Base-by-base conservation (phyloP, 371 early-diverging fungal genomes). In the Apophysomyces trapeziformis region DNA sequence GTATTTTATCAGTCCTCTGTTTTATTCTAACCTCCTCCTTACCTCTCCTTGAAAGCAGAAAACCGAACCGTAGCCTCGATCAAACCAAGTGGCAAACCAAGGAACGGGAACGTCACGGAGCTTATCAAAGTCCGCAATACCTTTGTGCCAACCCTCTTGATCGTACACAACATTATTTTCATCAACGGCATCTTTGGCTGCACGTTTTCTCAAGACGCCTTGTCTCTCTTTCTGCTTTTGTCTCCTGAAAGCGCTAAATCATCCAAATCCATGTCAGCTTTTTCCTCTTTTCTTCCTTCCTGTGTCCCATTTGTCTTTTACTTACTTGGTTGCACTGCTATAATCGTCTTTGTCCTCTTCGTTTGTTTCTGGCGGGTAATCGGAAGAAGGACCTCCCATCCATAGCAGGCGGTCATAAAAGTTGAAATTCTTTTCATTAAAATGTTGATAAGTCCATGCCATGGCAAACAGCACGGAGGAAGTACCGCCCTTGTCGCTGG, bases 401-500 rank as follows among this genome's bases (percentile, higher is more conserved):
- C 90, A 90, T 57, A 89, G 85, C 39, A 83, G 66, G 11, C 69
- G 64, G 38, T 89, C 90, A 47, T 77, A 74, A 16, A 65, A 69
- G 59, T 82, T 72, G 67, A 85, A 88, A n/a, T 65, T 66, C 3
- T 67, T 68, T 26, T 73, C 72, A 1, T 76, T 81, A 38, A 86
- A 75, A 46, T 69, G 58, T 59, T 90, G 85, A 57, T 83, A 88
- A 0, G 82, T 80, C 87, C 87, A 90, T 8, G 83, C 88, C 14
- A 84, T 87, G 0, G 81, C 90, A 72, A 89, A 90, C 14, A 90
- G 35, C 35, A 87, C 89, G 7, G 79, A 76, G 1, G 86, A 87
- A 7, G 85, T 74, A 1, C 66, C 63, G 1, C 79, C 81, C 11
- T 61, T 45, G 5, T 71, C 70, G 16, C 87, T 85, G 13, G 73